These are phyloP conservation scores for Saccharomyces paradoxus DNA, from an alignment of 805 yeast species.

Conservation along the genomic window DNA sequence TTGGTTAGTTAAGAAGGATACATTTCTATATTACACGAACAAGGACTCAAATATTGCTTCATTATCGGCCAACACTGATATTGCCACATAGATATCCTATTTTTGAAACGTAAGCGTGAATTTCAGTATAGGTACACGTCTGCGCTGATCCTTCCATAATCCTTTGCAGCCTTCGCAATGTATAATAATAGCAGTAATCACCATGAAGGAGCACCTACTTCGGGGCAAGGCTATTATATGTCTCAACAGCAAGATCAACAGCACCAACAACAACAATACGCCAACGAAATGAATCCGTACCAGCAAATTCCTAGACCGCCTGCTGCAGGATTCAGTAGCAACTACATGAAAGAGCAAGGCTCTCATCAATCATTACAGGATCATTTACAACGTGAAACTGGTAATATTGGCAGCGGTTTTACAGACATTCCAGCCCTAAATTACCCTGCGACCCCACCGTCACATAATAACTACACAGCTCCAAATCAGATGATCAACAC, in stretches of 20 bases:
- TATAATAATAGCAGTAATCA: not conserved
- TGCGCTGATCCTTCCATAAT: not conserved
- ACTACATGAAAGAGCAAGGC: conserved; percentile 32
- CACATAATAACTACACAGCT: conserved; percentile 9
- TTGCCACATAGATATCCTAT: not conserved
- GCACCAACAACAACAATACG: conserved; percentile 7
- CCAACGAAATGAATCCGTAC: conserved; percentile 4
- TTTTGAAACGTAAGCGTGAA: not conserved
- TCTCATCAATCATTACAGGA: conserved; percentile 34
- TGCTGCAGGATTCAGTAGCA: conserved; percentile 29
- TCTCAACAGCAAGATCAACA: conserved; percentile 5
- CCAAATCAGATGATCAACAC: conserved; percentile 14
- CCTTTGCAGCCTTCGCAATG: not conserved
- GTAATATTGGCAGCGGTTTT: conserved; percentile 14
- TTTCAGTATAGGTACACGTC: not conserved
- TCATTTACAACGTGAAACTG: conserved; percentile 14
- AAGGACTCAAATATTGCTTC: not conserved
- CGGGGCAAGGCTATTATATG: not conserved
- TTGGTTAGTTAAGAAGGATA: not conserved
- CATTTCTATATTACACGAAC: not conserved
- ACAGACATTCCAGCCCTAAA: conserved; percentile 26
- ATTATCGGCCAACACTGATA: not conserved
- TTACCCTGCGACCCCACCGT: conserved; percentile 28
- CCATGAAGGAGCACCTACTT: not conserved
- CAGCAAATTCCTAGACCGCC: conserved; percentile 29